Evolutionary conservation across 2,329 filamentous ascomycete species (phyloP).

Genomic region (Scytalidium sp.): DNA sequence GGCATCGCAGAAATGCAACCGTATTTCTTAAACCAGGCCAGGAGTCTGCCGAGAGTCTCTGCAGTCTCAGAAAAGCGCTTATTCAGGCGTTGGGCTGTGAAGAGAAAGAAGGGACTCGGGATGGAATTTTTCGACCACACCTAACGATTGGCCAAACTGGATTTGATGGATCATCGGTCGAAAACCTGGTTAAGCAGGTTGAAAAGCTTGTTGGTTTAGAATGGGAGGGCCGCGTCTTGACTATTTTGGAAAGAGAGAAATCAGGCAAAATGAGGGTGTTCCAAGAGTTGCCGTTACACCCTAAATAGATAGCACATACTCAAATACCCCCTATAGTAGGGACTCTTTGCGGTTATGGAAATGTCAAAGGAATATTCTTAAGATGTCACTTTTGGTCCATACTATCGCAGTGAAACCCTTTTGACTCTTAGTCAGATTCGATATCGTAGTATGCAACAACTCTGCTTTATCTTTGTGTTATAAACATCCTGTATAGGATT

Average conservation of each 20-base stretch:
- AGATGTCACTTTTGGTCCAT: too few species aligned
- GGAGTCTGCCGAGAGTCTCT: constrained; percentile 6
- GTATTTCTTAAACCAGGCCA: constrained; percentile 12
- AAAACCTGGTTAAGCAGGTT: constrained; percentile 51
- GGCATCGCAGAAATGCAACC: constrained; percentile 14
- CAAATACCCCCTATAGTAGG: too few species aligned
- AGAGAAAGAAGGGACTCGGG: constrained; percentile 13
- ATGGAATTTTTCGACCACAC: constrained; percentile 34
- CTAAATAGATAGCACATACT: too few species aligned
- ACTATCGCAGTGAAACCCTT: too few species aligned
- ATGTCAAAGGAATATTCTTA: too few species aligned
- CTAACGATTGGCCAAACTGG: constrained; percentile 60
- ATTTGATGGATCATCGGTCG: constrained; percentile 39
- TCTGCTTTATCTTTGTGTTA: too few species aligned
- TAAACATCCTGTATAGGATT: too few species aligned
- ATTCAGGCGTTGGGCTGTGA: constrained; percentile 9
- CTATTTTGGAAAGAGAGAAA: constrained; percentile 50
- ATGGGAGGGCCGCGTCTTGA: constrained; percentile 47
- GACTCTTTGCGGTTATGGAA: too few species aligned
- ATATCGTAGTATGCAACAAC: too few species aligned
- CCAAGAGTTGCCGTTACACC: constrained; percentile 10
- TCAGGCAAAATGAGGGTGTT: constrained; percentile 45
- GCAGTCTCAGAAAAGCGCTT: constrained; percentile 7
- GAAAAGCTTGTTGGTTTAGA: constrained; percentile 41
- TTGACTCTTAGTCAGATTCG: too few species aligned